Evolutionary conservation across 306 rosid genomes (phyloP), one percentile per base, ranked within the genome.

Genomic region (Medicago ruthenica): DNA sequence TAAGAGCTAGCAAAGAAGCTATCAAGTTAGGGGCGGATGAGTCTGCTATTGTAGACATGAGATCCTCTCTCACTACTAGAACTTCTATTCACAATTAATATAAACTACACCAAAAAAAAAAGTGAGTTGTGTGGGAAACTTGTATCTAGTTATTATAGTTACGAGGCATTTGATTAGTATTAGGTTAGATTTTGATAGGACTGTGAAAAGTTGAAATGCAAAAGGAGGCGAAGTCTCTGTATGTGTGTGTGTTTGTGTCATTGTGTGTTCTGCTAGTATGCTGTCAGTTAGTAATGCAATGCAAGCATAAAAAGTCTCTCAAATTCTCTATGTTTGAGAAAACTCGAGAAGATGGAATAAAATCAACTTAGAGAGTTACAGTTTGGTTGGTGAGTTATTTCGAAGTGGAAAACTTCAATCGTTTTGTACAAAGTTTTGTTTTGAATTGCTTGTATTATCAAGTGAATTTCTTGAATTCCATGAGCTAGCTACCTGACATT

Each of bases 51-150:
- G 99, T 96, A 37, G 98, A 96, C 81, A 96, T 92, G 99, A 92
- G 99, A 88, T 96, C 99, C 6, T 96, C 98, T 42, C 99, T 96
- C 83, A 90, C 99, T 36, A 96, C 99, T 41, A 92, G 99, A 83
- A 80, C 98, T 57, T 81, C 92, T 60, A 63, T 53, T 76, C 96
- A 85, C 78, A 87, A 87, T 57, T 89, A 70, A 81, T 65, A 70
- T 12, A 22, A 73, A 42, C 7, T 50, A 45, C 47, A 79, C 4
- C 14, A 51, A 21, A n/a, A n/a, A 59, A 64, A 73, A 21, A 41
- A 15, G 9, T 21, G 66, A 60, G 22, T 20, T 27, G 67, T 22
- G 54, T 48, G 73, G 21, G 36, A 15, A 37, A 53, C 22, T 70
- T 72, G 79, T 76, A 78, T 64, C 69, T 76, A 83, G 37, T 34